phyloP scores from a whole-genome alignment of 257 asterid species.

The Solanum arcanum region DNA sequence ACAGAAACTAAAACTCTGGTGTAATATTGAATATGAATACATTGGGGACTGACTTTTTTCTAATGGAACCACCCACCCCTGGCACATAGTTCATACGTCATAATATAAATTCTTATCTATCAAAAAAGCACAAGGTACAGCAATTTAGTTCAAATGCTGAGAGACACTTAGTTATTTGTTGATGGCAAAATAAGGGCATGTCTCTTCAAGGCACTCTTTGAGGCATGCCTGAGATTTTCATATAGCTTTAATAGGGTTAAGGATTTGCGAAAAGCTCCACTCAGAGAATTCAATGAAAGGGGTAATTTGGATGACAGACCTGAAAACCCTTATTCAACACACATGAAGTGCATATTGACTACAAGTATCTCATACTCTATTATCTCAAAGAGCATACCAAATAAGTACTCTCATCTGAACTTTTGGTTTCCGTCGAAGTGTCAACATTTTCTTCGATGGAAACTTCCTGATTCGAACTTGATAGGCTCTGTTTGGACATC shows the following conservation, averaged over 20 bases:
- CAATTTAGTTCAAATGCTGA: background rate
- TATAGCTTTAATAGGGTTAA: background rate
- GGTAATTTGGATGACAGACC: background rate
- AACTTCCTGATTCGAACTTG: constrained; percentile 24
- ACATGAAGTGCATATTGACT: background rate
- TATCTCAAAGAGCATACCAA: constrained; percentile 21
- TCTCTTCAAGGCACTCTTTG: background rate
- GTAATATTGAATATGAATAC: background rate
- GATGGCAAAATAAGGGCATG: background rate
- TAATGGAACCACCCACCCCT: background rate
- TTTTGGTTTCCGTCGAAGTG: constrained; percentile 11
- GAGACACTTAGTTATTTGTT: background rate
- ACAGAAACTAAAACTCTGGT: background rate
- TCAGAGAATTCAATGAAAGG: background rate
- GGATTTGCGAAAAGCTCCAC: background rate
- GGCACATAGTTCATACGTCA: background rate
- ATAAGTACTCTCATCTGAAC: constrained; percentile 17
- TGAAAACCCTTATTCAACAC: background rate
- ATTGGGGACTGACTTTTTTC: background rate
- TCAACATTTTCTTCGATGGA: constrained; percentile 15
- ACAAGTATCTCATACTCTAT: background rate
- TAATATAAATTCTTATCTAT: background rate
- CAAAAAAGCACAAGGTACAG: background rate
- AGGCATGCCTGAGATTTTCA: background rate
- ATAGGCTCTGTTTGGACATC: background rate